Conservation (phyloP, 495 filamentous ascomycete species). For the Talaromyces trachyspermus region DNA sequence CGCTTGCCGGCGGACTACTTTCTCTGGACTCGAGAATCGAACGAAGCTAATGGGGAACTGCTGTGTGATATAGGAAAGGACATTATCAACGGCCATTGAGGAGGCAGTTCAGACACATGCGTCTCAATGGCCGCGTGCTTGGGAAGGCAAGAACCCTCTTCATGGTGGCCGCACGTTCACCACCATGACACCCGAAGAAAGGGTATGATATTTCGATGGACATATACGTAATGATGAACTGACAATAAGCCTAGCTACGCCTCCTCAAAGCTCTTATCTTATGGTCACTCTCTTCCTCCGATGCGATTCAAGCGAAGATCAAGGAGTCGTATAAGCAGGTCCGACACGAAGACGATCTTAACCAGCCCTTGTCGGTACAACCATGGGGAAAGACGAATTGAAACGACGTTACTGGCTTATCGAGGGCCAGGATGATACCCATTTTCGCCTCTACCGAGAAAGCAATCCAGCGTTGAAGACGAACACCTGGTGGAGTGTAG, state of each 20-base stretch:
- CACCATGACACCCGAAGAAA: constrained; percentile 67
- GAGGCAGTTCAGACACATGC: constrained; percentile 83
- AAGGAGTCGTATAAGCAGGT: constrained; percentile 84
- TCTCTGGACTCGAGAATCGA: too few relatives aligned
- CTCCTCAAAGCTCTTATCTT: constrained; percentile 74
- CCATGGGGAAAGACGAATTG: constrained; percentile 87
- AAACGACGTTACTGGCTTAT: constrained; percentile 91
- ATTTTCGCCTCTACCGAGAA: constrained; percentile 91
- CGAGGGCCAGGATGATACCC: constrained; percentile 89
- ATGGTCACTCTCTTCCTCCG: constrained; percentile 88
- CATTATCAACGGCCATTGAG: constrained; percentile 91
- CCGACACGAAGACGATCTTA: constrained; percentile 85
- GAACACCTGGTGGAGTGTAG: constrained; percentile 85
- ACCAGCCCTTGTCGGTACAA: constrained; percentile 88
- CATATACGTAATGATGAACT: constrained; percentile 10
- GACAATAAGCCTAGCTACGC: constrained; percentile 56
- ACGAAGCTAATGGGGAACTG: not conserved
- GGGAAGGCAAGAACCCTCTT: constrained; percentile 81
- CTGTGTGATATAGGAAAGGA: constrained; percentile 47
- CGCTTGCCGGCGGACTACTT: not conserved
- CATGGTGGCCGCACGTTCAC: constrained; percentile 70
- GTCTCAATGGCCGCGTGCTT: constrained; percentile 80
- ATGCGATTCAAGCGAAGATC: constrained; percentile 69
- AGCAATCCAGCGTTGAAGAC: constrained; percentile 73
- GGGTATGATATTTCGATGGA: constrained; percentile 52